phyloP scores from a whole-genome alignment of 352 stramenopile species.

The Peronospora farinosa region DNA sequence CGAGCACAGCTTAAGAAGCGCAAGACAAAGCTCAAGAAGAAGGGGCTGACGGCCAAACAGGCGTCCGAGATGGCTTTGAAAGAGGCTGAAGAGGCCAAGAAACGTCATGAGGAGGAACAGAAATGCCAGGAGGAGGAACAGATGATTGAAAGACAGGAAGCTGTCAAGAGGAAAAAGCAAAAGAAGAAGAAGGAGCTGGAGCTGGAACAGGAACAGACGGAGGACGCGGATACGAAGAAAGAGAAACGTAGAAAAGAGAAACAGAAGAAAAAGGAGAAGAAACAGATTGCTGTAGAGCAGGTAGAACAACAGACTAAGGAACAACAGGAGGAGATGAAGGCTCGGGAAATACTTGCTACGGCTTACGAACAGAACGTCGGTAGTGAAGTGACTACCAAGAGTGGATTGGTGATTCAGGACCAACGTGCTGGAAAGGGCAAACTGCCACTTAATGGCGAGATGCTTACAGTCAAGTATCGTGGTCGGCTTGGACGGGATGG shows the following conservation, averaged over 20 bases:
- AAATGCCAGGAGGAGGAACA: slow-evolving; percentile 12
- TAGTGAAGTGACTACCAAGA: slow-evolving; percentile 51
- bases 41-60: slow-evolving; percentile 30
- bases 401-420: slow-evolving; percentile 51
- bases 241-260: slow-evolving; percentile 40
- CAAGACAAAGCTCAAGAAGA: slow-evolving; percentile 68
- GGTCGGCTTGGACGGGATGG: slow-evolving; percentile 52
- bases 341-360: slow-evolving; percentile 38
- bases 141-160: slow-evolving; percentile 13
- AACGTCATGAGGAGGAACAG: slow-evolving; percentile 22
- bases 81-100: slow-evolving; percentile 33
- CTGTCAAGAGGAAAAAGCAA: slow-evolving; percentile 22
- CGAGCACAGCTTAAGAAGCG: slow-evolving; percentile 73
- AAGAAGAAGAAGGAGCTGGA: slow-evolving; percentile 15
- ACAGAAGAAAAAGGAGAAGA: slow-evolving; percentile 32
- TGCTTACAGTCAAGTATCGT: slow-evolving; percentile 71
- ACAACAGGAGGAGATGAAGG: slow-evolving; percentile 27
- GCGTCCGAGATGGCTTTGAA: slow-evolving; percentile 24
- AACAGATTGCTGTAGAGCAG: slow-evolving; percentile 30
- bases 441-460: slow-evolving; percentile 45
- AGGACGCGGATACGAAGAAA: slow-evolving; percentile 14
- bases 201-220: slow-evolving; percentile 14
- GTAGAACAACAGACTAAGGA: slow-evolving; percentile 27
- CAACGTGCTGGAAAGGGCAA: slow-evolving; percentile 47
- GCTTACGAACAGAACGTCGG: slow-evolving; percentile 50